These are phyloP conservation scores for Aegilops speltoides DNA, from an alignment of 176 grass and related monocot species.

Conservation along the genomic window DNA sequence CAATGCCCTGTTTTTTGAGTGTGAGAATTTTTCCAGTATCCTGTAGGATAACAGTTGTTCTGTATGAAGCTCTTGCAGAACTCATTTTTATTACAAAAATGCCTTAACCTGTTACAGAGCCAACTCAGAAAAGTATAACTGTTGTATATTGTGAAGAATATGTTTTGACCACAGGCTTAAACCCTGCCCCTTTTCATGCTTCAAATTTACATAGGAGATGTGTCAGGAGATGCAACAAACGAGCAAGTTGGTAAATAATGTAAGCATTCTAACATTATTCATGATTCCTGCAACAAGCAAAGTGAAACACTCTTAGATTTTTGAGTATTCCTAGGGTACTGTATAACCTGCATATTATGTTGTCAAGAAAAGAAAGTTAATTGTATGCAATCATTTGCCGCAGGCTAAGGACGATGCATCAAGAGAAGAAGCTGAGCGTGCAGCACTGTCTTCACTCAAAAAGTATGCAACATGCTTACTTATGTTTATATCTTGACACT, in stretches of 20 bases:
- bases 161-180: constrained; percentile 13
- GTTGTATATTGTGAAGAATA: not conserved
- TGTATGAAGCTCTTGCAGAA: not conserved
- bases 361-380: constrained; percentile 1
- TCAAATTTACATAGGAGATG: constrained; percentile 5
- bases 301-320: not conserved
- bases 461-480: constrained; percentile 13
- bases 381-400: not conserved
- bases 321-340: not conserved
- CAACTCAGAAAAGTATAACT: not conserved
- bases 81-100: not conserved
- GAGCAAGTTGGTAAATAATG: not conserved
- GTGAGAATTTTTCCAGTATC: not conserved
- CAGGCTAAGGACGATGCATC: constrained; percentile 18
- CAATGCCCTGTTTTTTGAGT: not conserved
- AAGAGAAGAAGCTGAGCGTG: not conserved
- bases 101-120: not conserved
- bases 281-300: not conserved
- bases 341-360: not conserved
- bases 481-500: constrained; percentile 6
- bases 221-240: not conserved
- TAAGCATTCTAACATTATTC: constrained; percentile 8
- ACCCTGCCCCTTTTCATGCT: not conserved
- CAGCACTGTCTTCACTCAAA: not conserved
- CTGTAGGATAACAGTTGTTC: not conserved